These are phyloP conservation scores for Dunaliella sp. DNA, from an alignment of 139 green algal genomes.

Conservation along the genomic window DNA sequence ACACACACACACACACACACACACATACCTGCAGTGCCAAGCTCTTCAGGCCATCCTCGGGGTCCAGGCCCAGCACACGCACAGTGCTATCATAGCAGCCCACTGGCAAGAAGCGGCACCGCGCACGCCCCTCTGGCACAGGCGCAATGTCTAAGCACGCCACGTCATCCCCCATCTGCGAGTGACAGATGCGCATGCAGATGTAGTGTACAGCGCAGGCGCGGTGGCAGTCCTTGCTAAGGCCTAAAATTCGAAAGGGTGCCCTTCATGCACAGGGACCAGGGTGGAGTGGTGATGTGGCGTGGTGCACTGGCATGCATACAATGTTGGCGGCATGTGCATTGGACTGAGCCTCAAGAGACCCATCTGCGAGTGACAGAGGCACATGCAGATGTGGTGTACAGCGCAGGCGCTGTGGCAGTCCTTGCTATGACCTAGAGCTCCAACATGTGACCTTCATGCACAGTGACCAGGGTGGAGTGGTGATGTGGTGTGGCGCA, in stretches of 20 bases:
- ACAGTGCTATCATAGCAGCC: conserved; percentile 85
- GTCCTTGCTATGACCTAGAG: not conserved
- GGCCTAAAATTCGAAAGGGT: not conserved
- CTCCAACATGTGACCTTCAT: not conserved
- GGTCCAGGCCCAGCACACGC: conserved; percentile 85
- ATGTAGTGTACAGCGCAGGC: not conserved
- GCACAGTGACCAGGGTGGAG: too few relatives aligned
- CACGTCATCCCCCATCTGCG: conserved; percentile 82
- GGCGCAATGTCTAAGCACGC: conserved; percentile 68
- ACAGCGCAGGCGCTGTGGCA: not conserved
- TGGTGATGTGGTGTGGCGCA: too few relatives aligned
- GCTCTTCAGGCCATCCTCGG: conserved; percentile 72
- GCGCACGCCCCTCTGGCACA: conserved; percentile 59
- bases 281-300: not conserved
- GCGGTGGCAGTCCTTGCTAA: not conserved
- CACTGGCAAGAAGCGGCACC: conserved; percentile 83
- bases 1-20: not conserved
- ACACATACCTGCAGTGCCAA: conserved; percentile 55
- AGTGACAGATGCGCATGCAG: not conserved
- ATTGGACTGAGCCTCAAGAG: too few relatives aligned
- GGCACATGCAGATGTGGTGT: not conserved
- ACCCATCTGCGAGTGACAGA: too few relatives aligned
- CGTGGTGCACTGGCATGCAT: not conserved
- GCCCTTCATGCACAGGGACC: not conserved
- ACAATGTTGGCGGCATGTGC: not conserved